Conservation (phyloP, 1,284 basidiomycete genomes). For the Melampsora larici-populina region DNA sequence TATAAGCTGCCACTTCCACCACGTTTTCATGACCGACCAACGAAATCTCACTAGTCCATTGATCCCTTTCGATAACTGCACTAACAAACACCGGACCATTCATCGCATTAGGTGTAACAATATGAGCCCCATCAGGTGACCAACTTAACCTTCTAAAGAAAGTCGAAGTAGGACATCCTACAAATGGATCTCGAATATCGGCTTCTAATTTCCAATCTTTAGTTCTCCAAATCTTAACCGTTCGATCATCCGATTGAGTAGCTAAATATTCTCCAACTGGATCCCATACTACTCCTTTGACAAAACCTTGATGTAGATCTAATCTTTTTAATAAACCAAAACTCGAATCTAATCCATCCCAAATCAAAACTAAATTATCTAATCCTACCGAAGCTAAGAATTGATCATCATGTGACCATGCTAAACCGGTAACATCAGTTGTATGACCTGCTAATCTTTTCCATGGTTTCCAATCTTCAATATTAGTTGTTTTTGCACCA, state of each 20-base stretch:
- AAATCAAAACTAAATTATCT: conserved; percentile 85
- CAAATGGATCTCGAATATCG: conserved; percentile 82
- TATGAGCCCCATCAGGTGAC: conserved; percentile 97
- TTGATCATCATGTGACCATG: conserved; percentile 86
- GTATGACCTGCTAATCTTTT: conserved; percentile 32
- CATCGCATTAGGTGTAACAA: conserved; percentile 94
- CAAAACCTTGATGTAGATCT: conserved; percentile 87
- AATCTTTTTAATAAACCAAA: conserved; percentile 71
- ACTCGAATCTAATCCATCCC: conserved; percentile 71
- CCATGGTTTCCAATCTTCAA: conserved; percentile 27
- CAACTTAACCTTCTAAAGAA: conserved; percentile 93
- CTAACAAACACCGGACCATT: conserved; percentile 98
- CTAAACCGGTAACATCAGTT: conserved; percentile 89
- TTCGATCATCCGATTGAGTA: conserved; percentile 89
- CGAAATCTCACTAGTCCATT: conserved; percentile 83
- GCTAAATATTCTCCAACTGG: conserved; percentile 93
- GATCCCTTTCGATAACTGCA: conserved; percentile 80
- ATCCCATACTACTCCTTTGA: conserved; percentile 98
- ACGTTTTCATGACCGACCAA: conserved; percentile 97
- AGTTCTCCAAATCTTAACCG: conserved; percentile 94
- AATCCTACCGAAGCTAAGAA: conserved; percentile 91
- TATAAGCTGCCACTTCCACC: conserved; percentile 90
- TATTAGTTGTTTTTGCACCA: conserved; percentile 44
- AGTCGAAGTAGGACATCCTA: conserved; percentile 86
- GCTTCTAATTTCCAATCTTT: conserved; percentile 83